Evolutionary conservation across 768 basidiomycete genomes (phyloP).

Genomic region (Macrolepiota fuliginosa): DNA sequence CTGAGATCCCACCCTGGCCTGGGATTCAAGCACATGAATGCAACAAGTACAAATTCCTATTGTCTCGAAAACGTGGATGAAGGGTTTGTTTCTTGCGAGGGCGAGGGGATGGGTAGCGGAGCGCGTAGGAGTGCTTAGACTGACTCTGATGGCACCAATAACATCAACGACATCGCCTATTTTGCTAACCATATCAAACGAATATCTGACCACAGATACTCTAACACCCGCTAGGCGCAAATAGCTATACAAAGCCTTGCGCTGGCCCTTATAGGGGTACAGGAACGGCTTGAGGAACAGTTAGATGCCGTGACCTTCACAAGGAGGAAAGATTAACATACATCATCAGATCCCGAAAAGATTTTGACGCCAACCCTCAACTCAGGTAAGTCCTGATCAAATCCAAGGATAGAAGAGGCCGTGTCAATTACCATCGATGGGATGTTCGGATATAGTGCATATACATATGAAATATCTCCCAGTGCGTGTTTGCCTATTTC

Average conservation of each 20-base stretch:
- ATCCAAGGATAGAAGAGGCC: conserved; percentile 63
- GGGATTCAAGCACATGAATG: conserved; percentile 68
- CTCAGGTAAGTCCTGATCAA: conserved; percentile 65
- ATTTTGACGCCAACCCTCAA: conserved; percentile 77
- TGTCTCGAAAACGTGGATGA: conserved; percentile 42
- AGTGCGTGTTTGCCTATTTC: no score
- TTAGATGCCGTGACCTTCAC: neutral
- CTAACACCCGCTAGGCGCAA: conserved; percentile 67
- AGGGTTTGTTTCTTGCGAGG: conserved; percentile 56
- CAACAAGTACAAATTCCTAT: conserved; percentile 42
- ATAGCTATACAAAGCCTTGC: conserved; percentile 75
- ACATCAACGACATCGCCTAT: conserved; percentile 67
- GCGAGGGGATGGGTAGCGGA: conserved; percentile 75
- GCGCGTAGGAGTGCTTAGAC: conserved; percentile 61
- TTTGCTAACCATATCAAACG: conserved; percentile 61
- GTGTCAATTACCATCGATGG: conserved; percentile 74
- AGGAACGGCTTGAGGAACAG: conserved; percentile 53
- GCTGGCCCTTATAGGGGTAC: conserved; percentile 67
- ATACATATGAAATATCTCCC: conserved; percentile 65
- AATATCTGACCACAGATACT: conserved; percentile 68
- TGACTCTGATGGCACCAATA: conserved; percentile 67
- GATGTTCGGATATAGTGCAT: conserved; percentile 64
- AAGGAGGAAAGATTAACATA: conserved; percentile 29
- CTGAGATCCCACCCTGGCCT: conserved; percentile 66
- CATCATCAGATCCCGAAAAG: conserved; percentile 70